These are phyloP conservation scores for Desmodesmus armatus DNA, from an alignment of 139 green algal genomes.

Conservation along the genomic window DNA sequence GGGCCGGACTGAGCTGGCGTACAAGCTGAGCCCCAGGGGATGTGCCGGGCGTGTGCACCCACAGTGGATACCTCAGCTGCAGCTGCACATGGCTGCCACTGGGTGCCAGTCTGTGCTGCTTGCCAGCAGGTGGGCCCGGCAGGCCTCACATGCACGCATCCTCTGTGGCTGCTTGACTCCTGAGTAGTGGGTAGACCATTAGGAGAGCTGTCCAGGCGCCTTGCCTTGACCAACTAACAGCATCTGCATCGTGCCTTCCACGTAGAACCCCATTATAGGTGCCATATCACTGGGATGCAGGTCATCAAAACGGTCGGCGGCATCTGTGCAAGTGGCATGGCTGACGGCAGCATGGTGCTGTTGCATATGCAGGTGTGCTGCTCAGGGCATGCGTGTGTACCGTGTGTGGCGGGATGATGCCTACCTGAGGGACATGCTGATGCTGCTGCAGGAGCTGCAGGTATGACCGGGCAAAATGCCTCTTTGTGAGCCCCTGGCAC, in stretches of 20 bases:
- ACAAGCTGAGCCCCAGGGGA: not conserved
- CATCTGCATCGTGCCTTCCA: too few species aligned
- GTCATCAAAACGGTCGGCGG: not conserved
- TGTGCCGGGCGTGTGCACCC: conserved; percentile 28
- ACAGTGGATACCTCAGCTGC: conserved; percentile 82
- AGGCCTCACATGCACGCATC: conserved; percentile 63
- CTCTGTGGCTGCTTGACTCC: conserved; percentile 50
- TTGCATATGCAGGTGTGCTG: conserved; percentile 4
- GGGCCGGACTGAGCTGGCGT: not conserved
- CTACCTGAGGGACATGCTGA: conserved; percentile 23
- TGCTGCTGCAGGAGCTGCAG: conserved; percentile 35
- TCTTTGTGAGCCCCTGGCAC: too few species aligned
- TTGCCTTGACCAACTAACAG: too few species aligned
- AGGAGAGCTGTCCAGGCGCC: too few species aligned
- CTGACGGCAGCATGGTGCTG: not conserved
- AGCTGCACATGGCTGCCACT: conserved; percentile 76
- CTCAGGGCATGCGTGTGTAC: conserved; percentile 15
- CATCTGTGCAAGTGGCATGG: not conserved
- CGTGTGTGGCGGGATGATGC: conserved; percentile 37
- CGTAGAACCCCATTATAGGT: too few species aligned
- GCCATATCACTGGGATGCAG: too few species aligned
- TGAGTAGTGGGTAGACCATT: too few species aligned
- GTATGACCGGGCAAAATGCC: too few species aligned
- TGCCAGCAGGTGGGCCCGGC: conserved; percentile 76
- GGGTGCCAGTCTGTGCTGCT: conserved; percentile 62